phyloP scores from a whole-genome alignment of 768 basidiomycete species.

The Mycena vulgaris region DNA sequence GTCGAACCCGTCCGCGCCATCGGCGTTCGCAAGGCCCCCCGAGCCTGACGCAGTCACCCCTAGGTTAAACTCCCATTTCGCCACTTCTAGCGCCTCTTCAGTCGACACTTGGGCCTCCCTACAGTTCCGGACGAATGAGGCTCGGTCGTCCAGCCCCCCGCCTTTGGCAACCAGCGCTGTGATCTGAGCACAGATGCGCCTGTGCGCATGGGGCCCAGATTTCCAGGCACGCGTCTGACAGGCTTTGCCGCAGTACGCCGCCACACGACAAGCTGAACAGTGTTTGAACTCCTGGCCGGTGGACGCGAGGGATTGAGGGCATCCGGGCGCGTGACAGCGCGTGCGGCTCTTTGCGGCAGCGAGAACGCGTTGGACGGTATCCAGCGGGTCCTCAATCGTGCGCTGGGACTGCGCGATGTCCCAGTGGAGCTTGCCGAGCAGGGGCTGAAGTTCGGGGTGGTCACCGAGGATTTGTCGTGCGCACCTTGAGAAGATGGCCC shows the following conservation, averaged over 20 bases:
- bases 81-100: neutral
- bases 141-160: conserved; percentile 14
- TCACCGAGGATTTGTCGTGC: conserved; percentile 2
- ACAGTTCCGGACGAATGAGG: conserved; percentile 3
- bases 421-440: neutral
- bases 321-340: conserved; percentile 12
- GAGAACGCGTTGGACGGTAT: neutral
- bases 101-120: neutral
- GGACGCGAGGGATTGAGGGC: conserved; percentile 7
- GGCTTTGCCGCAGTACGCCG: conserved; percentile 7
- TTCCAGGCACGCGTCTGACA: conserved; percentile 20
- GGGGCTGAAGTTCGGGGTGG: conserved; percentile 5
- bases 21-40: neutral
- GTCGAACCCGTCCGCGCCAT: conserved; percentile 1
- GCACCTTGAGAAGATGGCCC: neutral
- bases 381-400: conserved; percentile 4
- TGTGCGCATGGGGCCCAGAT: conserved; percentile 1
- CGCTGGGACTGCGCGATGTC: neutral
- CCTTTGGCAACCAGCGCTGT: neutral
- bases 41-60: neutral
- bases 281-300: conserved; percentile 5
- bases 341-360: neutral
- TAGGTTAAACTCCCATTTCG: conserved; percentile 12
- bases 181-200: conserved; percentile 8
- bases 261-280: conserved; percentile 6